Percentiles rank a stretch among this genome's conserved stretches.
Evolutionary conservation across 192 early-diverging fungal species (phyloP).

Genomic region (Allomyces javanicus): DNA sequence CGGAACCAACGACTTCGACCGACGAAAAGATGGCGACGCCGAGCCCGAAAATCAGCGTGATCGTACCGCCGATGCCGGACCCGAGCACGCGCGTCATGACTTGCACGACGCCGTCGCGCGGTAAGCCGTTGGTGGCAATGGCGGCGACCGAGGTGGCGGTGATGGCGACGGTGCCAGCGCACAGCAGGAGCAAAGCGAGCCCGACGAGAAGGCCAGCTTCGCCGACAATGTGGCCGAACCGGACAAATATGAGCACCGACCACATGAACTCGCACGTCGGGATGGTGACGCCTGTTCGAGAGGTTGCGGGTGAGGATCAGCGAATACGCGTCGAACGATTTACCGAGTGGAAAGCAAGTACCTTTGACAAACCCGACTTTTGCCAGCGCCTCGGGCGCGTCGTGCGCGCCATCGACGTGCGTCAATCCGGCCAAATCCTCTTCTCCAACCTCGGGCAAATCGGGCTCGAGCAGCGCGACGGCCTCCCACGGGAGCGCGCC

Average conservation of each 20-base stretch:
- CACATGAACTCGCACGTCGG: slow-evolving; percentile 1
- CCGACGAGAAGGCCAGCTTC: neutral
- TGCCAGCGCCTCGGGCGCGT: too few species aligned
- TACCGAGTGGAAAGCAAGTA: too few species aligned
- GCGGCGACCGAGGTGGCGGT: neutral
- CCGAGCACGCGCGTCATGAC: slow-evolving; percentile 2
- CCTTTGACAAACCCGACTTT: too few species aligned
- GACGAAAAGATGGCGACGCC: slow-evolving; percentile 3
- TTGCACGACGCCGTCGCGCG: neutral
- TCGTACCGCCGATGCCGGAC: slow-evolving; percentile 3
- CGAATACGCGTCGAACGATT: too few species aligned
- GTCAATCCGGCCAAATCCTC: too few species aligned
- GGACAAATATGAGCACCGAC: neutral
- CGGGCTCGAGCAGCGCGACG: too few species aligned
- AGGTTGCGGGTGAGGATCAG: too few species aligned
- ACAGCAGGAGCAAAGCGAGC: neutral
- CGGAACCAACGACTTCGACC: slow-evolving; percentile 1
- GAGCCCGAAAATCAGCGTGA: slow-evolving; percentile 1
- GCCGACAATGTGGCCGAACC: neutral
- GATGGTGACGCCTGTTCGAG: neutral
- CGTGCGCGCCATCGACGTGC: too few species aligned
- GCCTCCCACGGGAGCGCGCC: too few species aligned
- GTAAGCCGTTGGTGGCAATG: neutral
- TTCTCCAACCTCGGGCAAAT: too few species aligned
- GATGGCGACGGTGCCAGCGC: neutral